Evolutionary conservation across 805 yeast species (phyloP), one percentile per base, ranked within the genome.

Genomic region (Wickerhamomyces canadensis): DNA sequence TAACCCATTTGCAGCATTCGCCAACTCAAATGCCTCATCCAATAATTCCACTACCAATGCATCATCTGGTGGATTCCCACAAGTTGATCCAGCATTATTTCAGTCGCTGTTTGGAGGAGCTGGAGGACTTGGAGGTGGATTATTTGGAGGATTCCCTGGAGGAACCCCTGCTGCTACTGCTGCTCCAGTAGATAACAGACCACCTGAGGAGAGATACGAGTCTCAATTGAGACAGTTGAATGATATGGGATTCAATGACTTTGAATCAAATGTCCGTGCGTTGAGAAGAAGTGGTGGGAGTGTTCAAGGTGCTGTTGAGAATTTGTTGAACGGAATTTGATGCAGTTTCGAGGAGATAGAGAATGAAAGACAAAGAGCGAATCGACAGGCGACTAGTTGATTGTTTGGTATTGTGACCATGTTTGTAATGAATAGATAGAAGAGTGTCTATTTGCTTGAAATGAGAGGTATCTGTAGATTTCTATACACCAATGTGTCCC

Each of bases 251-350:
- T 91, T 91, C 65, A 78, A 76, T 48, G 97, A 91, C 49, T 91
- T 91, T 57, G 98, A 91, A 49, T 74, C 85, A 49, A 93, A 93
- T 55, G 88, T 93, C 18, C 80, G 78, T 21, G 98, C 98, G 2
- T 72, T 93, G 52, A 78, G 97, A 66, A 78, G 98, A 64, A 78
- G 91, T 38, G 98, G 98, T 24, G 98, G 98, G 8, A 85, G 89
- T 45, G 97, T 91, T 19, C 96, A 91, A 64, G 97, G 97, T 32
- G 98, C 98, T 10, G 70, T 91, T 35, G 97, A 91, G 61, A 84
- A 86, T 37, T 66, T 89, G 50, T 70, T 89, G 40, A 82, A 72
- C 43, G 84, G 84, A 19, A 34, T 42, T 9, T 35, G 15, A 29
- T 9, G n/a, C n/a, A n/a, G n/a, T n/a, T n/a, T n/a, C n/a, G n/a